phyloP scores from a whole-genome alignment of 1,284 basidiomycete genomes.

The Wolfiporia cocos region DNA sequence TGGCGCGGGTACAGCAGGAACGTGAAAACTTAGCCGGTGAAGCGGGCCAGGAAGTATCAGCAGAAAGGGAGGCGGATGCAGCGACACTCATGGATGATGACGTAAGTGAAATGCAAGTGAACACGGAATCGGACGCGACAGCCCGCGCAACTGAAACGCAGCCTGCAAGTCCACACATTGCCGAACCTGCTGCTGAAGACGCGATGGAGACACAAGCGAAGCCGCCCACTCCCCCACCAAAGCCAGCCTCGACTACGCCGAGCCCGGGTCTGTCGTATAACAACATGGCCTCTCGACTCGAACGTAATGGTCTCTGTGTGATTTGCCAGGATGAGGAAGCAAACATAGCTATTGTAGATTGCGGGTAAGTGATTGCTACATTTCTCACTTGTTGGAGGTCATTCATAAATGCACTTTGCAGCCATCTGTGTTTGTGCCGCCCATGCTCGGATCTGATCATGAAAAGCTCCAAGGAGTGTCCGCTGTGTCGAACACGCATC shows the following conservation, averaged over 20 bases:
- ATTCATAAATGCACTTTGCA: constrained; percentile 21
- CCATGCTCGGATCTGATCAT: constrained; percentile 82
- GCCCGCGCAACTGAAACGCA: too few species aligned
- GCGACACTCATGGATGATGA: too few species aligned
- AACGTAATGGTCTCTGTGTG: constrained; percentile 76
- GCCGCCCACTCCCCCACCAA: too few species aligned
- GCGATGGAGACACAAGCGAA: too few species aligned
- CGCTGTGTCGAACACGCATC: constrained; percentile 80
- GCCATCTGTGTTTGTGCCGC: constrained; percentile 79
- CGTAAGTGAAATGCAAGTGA: too few species aligned
- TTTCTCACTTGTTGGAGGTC: constrained; percentile 1
- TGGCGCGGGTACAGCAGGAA: too few species aligned
- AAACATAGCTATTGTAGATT: constrained; percentile 88
- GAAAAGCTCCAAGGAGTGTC: constrained; percentile 76
- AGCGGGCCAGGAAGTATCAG: too few species aligned
- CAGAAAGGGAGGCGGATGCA: too few species aligned
- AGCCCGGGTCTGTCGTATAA: constrained; percentile 8
- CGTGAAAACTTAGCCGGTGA: too few species aligned
- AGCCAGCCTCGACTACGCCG: background rate
- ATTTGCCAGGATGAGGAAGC: constrained; percentile 90
- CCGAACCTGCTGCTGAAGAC: too few species aligned
- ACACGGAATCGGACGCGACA: too few species aligned
- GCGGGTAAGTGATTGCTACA: constrained; percentile 55
- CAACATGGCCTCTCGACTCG: constrained; percentile 36
- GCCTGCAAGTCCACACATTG: too few species aligned